Conservation (phyloP, 176 grass and related monocot species). For the Raddia distichophylla region DNA sequence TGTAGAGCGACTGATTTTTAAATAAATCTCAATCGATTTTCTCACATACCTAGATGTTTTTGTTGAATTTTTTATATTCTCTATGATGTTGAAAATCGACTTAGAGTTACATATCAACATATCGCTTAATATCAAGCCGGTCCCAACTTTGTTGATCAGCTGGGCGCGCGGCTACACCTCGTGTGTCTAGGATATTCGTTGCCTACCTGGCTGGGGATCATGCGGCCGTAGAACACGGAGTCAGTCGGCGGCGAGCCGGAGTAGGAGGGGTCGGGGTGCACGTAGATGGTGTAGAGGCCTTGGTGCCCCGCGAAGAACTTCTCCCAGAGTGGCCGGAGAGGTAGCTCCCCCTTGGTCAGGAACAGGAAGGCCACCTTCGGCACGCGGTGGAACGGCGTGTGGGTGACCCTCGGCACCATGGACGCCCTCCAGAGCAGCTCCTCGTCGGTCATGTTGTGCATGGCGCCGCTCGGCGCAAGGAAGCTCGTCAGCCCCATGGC, state of each 20-base stretch:
- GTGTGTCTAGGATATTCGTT: no score
- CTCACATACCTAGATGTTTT: no score
- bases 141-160: no score
- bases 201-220: slow-evolving; percentile 66
- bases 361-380: slow-evolving; percentile 85
- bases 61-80: no score
- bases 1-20: no score
- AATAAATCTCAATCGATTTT: no score
- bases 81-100: no score
- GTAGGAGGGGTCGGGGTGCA: slow-evolving; percentile 61
- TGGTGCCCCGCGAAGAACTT: slow-evolving; percentile 71
- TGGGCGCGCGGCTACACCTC: no score
- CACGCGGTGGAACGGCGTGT: slow-evolving; percentile 35
- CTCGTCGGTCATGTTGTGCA: slow-evolving; percentile 65
- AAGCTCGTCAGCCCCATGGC: not conserved
- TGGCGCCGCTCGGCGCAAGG: not conserved
- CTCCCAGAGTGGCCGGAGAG: slow-evolving; percentile 73
- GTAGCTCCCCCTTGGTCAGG: slow-evolving; percentile 54
- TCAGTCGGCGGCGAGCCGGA: slow-evolving; percentile 38
- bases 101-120: no score
- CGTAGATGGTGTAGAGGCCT: slow-evolving; percentile 67
- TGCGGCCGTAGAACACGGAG: slow-evolving; percentile 65
- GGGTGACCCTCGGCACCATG: slow-evolving; percentile 48
- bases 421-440: slow-evolving; percentile 69
- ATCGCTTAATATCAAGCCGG: no score